Conservation (phyloP, 2,329 filamentous ascomycete genomes). For the Alternaria sp. region DNA sequence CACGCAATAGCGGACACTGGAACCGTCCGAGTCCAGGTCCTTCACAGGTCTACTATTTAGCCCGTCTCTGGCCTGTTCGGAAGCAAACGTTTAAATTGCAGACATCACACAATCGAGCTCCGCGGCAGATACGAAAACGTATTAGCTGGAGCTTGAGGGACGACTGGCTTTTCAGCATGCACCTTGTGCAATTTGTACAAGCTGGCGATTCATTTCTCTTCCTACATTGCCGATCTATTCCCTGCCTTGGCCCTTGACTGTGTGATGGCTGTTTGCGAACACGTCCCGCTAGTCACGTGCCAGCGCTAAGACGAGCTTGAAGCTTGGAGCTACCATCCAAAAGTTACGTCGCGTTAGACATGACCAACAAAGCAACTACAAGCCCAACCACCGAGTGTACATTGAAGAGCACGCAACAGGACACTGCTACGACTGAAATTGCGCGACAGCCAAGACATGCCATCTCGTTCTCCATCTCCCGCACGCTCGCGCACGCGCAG, state of each 20-base stretch:
- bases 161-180: background rate
- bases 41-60: background rate
- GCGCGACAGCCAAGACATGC: slow-evolving; percentile 11
- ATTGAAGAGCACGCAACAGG: background rate
- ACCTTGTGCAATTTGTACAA: background rate
- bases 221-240: background rate
- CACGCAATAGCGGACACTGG: background rate
- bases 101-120: background rate
- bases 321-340: slow-evolving; percentile 13
- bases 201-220: background rate
- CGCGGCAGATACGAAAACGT: background rate
- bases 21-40: background rate
- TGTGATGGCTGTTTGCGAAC: slow-evolving; percentile 7
- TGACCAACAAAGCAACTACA: background rate
- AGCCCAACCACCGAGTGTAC: background rate
- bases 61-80: background rate
- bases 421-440: background rate
- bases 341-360: slow-evolving; percentile 23
- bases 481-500: slow-evolving; percentile 43
- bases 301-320: slow-evolving; percentile 9
- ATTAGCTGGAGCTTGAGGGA: background rate
- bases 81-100: background rate
- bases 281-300: slow-evolving; percentile 18
- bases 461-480: slow-evolving; percentile 35
- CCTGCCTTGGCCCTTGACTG: background rate